Evolutionary conservation across 495 filamentous ascomycete species (phyloP).

Genomic region (Daldinia caldariorum): DNA sequence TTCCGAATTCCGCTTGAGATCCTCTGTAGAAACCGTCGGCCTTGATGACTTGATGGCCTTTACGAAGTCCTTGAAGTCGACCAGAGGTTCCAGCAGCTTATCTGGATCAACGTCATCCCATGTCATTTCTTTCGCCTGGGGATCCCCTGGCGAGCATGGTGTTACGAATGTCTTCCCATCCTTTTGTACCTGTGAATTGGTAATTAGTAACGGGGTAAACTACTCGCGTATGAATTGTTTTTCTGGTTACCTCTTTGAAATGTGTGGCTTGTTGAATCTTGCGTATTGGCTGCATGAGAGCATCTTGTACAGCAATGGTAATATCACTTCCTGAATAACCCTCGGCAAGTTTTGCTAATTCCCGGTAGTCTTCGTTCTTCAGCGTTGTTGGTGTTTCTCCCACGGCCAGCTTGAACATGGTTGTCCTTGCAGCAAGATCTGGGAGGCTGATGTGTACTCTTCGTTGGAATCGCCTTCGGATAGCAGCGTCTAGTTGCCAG

Average conservation of each 20-base stretch:
- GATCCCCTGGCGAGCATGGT: constrained; percentile 92
- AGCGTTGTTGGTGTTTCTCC: constrained; percentile 91
- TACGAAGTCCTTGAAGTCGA: constrained; percentile 91
- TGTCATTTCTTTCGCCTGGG: constrained; percentile 86
- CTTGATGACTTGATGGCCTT: constrained; percentile 87
- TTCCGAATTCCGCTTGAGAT: constrained; percentile 84
- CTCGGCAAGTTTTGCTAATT: constrained; percentile 81
- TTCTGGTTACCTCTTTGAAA: constrained; percentile 82
- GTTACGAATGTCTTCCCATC: constrained; percentile 83
- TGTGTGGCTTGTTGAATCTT: constrained; percentile 99
- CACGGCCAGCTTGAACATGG: constrained; percentile 96
- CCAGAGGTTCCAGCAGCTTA: constrained; percentile 82
- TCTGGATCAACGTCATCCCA: constrained; percentile 90
- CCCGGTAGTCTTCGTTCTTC: constrained; percentile 77
- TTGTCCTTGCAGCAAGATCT: constrained; percentile 86
- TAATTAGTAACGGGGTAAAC: not conserved
- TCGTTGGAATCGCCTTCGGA: constrained; percentile 94
- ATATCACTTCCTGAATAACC: constrained; percentile 98
- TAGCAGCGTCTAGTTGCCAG: constrained; percentile 98
- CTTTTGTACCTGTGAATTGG: constrained; percentile 66
- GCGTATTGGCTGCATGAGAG: constrained; percentile 95
- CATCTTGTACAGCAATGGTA: constrained; percentile 94
- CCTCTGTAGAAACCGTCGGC: constrained; percentile 87
- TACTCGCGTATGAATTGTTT: not conserved
- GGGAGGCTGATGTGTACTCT: constrained; percentile 95